Evolutionary conservation across 163 green algal genomes (phyloP), one percentile per base, ranked within the genome.

Genomic region (Chlamydomonas reinhardtii): DNA sequence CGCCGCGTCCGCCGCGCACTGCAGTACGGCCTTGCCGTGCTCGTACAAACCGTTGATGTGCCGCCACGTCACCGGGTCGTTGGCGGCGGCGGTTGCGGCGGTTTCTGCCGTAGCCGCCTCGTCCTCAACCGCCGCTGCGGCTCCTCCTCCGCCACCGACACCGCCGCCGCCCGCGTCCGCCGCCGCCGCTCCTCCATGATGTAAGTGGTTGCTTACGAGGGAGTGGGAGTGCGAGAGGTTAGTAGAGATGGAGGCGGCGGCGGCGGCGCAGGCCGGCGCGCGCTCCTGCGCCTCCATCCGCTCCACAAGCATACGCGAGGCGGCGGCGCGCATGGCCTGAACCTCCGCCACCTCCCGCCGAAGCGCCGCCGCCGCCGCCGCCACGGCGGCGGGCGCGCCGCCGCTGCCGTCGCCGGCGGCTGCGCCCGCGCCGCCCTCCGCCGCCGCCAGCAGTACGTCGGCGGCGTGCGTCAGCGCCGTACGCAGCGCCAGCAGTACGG

Each of bases 1-100:
- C 68, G 78, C 78, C 32, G 68, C 78, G 48, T 85, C 78, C 15
- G 78, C 78, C 25, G 78, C 78, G 52, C 64, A 85, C 78, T 85
- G 78, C 68, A 85, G 66, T 16, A 85, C 68, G 4, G 31, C 39
- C 32, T 61, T 71, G 52, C 78, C 68, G 48, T 72, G 68, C 78
- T 85, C 78, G 78, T 77, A 85, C 78, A 85, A 34, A 15, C 78
- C 78, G n/a, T 76, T 76, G 43, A 84, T 68, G 65, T 84, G 77
- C 17, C 77, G 77, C 77, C 77, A 84, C 43, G 77, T 76, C 43
- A 84, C 77, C 15, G n/a, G 35, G 39, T 76, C 39, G 22, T 84
- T 43, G 16, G 62, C 48, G 2, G 11, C 59, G 4, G 25, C 62
- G 1, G 48, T 14, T 29, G 25, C 62, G 27, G 59, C 59, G 0